Conservation (phyloP, 1,284 basidiomycete genomes). For the Leccinum angustisporum region DNA sequence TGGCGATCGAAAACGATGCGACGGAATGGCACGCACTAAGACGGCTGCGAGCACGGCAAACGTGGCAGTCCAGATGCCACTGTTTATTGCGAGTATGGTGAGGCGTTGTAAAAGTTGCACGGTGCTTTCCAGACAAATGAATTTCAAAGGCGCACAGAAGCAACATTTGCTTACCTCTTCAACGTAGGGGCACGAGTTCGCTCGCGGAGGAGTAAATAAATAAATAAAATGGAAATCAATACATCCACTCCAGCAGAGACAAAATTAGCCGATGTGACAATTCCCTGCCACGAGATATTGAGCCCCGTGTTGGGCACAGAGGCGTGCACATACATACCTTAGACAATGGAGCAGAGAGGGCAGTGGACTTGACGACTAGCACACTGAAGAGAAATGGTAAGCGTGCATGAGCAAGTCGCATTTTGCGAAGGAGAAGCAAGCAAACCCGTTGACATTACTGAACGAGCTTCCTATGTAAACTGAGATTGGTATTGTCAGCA, state of each 20-base stretch:
- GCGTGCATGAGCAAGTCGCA: not conserved
- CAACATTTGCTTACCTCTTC: not conserved
- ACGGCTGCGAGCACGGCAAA: constrained; percentile 14
- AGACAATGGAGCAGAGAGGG: not conserved
- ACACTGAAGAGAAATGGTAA: not conserved
- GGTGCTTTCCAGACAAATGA: constrained; percentile 5
- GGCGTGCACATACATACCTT: constrained; percentile 4
- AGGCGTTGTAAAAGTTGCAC: constrained; percentile 12
- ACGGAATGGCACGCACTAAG: constrained; percentile 9
- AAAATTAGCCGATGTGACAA: not conserved
- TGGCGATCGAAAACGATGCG: not conserved
- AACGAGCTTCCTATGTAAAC: not conserved
- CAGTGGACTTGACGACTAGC: not conserved
- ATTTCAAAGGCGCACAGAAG: not conserved
- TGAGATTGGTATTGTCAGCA: not conserved
- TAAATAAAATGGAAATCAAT: not conserved
- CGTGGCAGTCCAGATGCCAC: constrained; percentile 15
- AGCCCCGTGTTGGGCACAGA: not conserved
- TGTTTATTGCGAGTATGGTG: constrained; percentile 19
- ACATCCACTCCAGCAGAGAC: constrained; percentile 2
- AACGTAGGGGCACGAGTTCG: not conserved
- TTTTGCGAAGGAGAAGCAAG: not conserved
- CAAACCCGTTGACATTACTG: constrained; percentile 4
- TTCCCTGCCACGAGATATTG: not conserved
- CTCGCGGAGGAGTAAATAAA: not conserved